phyloP scores from a whole-genome alignment of 2,329 filamentous ascomycete genomes.

The Ceratocystis cacaofunesta region DNA sequence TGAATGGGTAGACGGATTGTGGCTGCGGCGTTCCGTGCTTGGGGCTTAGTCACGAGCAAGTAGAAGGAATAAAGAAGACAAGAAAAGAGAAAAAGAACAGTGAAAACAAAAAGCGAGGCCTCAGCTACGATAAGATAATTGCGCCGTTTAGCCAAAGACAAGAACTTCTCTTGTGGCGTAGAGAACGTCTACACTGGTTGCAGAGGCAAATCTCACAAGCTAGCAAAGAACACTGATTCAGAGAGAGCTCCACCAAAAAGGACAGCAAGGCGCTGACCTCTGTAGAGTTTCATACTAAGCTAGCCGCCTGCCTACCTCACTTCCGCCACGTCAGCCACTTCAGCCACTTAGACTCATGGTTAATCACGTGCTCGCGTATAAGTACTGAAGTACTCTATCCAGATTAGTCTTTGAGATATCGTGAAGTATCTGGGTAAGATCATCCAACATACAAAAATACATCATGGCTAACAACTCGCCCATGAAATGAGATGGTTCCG shows the following conservation, averaged over 20 bases:
- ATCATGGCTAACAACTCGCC: too few relatives aligned
- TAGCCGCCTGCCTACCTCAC: too few relatives aligned
- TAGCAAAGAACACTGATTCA: not conserved
- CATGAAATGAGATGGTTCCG: too few relatives aligned
- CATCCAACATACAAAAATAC: too few relatives aligned
- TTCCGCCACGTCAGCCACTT: too few relatives aligned
- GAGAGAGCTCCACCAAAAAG: not conserved
- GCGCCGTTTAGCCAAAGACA: not conserved
- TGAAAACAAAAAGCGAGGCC: not conserved
- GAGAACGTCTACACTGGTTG: not conserved
- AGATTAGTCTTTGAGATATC: too few relatives aligned
- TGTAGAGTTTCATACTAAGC: too few relatives aligned
- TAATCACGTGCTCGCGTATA: too few relatives aligned
- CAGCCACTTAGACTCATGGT: too few relatives aligned
- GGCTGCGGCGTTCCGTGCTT: not conserved
- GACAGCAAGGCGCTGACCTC: slow-evolving; percentile 7
- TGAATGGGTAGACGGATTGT: not conserved
- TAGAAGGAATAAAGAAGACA: not conserved
- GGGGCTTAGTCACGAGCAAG: not conserved
- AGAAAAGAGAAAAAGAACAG: not conserved
- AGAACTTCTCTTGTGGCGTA: not conserved
- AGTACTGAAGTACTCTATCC: too few relatives aligned
- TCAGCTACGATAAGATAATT: not conserved
- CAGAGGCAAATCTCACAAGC: not conserved
- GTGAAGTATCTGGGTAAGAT: too few relatives aligned